phyloP scores from a whole-genome alignment of 1,139 yeast genomes.

The Pichia sp. region DNA sequence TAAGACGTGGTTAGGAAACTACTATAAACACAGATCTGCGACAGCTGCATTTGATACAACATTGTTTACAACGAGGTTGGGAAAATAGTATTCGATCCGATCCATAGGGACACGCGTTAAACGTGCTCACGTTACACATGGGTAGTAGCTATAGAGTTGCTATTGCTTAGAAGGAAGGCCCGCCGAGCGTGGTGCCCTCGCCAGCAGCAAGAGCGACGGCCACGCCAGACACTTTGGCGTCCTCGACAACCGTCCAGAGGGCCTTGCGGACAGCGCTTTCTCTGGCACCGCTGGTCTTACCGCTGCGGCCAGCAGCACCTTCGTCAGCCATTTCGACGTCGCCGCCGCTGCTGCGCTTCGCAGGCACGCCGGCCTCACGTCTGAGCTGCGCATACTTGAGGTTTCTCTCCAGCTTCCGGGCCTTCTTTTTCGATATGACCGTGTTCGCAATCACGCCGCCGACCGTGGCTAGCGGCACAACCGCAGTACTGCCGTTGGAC shows the following conservation, averaged over 20 bases:
- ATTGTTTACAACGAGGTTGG: no score
- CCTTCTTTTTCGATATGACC: conserved; percentile 73
- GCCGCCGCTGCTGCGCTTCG: conserved; percentile 28
- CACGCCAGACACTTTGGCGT: conserved; percentile 41
- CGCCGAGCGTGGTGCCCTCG: conserved; percentile 83
- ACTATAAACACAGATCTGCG: no score
- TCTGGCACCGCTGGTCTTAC: conserved; percentile 26
- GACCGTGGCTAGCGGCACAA: conserved; percentile 49
- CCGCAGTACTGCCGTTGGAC: conserved; percentile 51
- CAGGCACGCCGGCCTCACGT: conserved; percentile 42
- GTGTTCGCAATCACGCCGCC: conserved; percentile 50
- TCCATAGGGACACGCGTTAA: no score
- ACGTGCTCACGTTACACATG: no score
- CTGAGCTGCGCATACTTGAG: conserved; percentile 62
- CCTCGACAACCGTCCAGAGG: conserved; percentile 65
- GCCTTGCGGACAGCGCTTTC: conserved; percentile 57
- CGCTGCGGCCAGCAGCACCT: conserved; percentile 24
- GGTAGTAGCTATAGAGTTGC: background rate
- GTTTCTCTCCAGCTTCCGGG: conserved; percentile 78
- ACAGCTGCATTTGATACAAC: no score
- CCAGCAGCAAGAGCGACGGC: conserved; percentile 43
- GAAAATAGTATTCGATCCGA: no score
- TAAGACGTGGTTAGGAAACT: no score
- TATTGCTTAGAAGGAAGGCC: conserved; percentile 24
- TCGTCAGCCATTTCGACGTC: conserved; percentile 43